Evolutionary conservation across 768 basidiomycete species (phyloP).

Genomic region (Leccinum fibrillosum): DNA sequence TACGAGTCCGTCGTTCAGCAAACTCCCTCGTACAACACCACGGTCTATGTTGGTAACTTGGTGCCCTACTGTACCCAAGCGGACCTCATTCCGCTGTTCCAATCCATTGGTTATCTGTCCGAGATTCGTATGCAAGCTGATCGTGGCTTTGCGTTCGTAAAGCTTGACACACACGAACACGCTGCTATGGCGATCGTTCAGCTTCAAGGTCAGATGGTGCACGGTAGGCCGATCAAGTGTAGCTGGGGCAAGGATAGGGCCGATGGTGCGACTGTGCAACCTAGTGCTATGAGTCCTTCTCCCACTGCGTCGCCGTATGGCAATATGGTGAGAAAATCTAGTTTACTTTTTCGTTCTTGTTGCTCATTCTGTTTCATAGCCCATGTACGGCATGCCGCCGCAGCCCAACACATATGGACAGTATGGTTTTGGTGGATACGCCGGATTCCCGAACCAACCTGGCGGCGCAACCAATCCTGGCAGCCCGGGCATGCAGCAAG

Average conservation of each 20-base stretch:
- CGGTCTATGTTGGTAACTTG: constrained; percentile 98
- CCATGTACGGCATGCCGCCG: constrained; percentile 90
- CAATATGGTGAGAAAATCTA: constrained; percentile 55
- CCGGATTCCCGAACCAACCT: constrained; percentile 62
- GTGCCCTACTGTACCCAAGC: constrained; percentile 97
- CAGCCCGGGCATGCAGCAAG: constrained; percentile 51
- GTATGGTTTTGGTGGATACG: constrained; percentile 73
- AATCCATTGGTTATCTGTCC: constrained; percentile 96
- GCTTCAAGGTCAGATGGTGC: constrained; percentile 94
- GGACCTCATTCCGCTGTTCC: constrained; percentile 96
- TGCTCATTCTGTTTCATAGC: constrained; percentile 38
- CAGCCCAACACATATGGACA: constrained; percentile 73
- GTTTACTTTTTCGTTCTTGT: not conserved
- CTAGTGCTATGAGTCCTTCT: constrained; percentile 56
- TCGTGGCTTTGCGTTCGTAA: constrained; percentile 98
- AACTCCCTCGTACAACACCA: constrained; percentile 90
- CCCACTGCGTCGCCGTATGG: constrained; percentile 66
- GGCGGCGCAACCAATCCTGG: constrained; percentile 46
- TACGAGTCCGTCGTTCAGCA: constrained; percentile 94
- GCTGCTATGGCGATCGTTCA: constrained; percentile 98
- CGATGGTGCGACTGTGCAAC: constrained; percentile 59
- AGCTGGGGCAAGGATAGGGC: constrained; percentile 98
- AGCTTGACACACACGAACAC: constrained; percentile 97
- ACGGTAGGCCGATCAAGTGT: constrained; percentile 96
- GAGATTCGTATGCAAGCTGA: constrained; percentile 99